A percentile compares a stretch with the other conserved stretches of the same genome.
Conservation (phyloP, 441 rosid genomes). For the Populus hybrid region DNA sequence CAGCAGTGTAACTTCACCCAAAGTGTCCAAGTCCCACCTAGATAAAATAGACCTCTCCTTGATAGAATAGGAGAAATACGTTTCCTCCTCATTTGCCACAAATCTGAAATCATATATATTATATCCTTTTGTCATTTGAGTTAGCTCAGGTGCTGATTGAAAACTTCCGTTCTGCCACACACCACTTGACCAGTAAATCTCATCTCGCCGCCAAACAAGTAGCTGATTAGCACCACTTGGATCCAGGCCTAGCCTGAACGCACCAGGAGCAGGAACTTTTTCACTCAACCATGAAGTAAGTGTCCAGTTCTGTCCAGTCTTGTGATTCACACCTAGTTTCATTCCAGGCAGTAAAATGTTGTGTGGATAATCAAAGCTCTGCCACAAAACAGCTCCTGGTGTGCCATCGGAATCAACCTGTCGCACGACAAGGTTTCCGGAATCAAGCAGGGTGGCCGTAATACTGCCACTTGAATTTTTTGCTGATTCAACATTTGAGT, state of each 20-base stretch:
- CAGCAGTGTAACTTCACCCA: constrained; percentile 32
- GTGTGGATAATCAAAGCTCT: constrained; percentile 60
- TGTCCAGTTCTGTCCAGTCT: constrained; percentile 20
- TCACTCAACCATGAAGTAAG: not conserved
- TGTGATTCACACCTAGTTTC: constrained; percentile 55
- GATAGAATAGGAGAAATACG: constrained; percentile 44
- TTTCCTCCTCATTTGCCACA: constrained; percentile 32
- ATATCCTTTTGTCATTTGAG: constrained; percentile 1
- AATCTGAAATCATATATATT: constrained; percentile 40
- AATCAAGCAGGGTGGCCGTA: constrained; percentile 40
- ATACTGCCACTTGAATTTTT: constrained; percentile 16
- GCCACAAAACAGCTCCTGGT: constrained; percentile 44
- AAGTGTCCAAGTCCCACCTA: constrained; percentile 41
- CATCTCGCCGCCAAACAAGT: constrained; percentile 43
- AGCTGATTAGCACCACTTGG: constrained; percentile 40
- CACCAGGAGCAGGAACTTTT: not conserved
- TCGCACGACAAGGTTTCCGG: constrained; percentile 44
- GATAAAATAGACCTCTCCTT: constrained; percentile 32
- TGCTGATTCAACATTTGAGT: constrained; percentile 21
- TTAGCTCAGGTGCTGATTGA: constrained; percentile 30
- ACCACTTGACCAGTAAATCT: constrained; percentile 55
- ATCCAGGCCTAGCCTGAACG: constrained; percentile 17
- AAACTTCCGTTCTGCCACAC: constrained; percentile 42
- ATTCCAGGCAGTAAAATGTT: constrained; percentile 56
- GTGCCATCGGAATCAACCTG: constrained; percentile 24